These are phyloP conservation scores for Pythium monospermum DNA, from an alignment of 352 stramenopile genomes.

Conservation along the genomic window DNA sequence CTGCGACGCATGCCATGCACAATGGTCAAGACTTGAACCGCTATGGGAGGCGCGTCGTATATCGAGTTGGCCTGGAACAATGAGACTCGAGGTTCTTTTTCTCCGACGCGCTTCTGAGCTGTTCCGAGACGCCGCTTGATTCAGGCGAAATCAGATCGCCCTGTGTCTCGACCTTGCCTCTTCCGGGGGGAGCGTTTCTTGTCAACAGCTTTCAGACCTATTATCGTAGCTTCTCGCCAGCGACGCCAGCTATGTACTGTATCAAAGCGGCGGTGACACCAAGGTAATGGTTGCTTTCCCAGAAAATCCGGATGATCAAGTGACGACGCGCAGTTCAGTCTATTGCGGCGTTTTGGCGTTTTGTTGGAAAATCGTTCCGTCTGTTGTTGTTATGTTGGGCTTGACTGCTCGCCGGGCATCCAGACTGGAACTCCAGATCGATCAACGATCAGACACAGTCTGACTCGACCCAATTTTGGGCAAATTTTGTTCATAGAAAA, in stretches of 20 bases:
- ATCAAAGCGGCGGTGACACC: not conserved
- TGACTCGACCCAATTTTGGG: not conserved
- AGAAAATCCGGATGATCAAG: no score
- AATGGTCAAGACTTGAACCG: not conserved
- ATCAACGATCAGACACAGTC: not conserved
- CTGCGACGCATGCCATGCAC: constrained; percentile 18
- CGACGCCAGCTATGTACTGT: not conserved
- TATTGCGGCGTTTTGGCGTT: not conserved
- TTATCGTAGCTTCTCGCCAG: not conserved
- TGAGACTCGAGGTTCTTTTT: not conserved
- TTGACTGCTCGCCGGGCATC: no score
- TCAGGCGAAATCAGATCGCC: not conserved
- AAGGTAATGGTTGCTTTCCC: no score
- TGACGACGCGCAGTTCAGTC: no score
- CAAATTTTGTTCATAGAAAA: not conserved
- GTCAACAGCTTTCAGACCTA: no score
- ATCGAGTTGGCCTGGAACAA: no score
- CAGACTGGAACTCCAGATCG: not conserved
- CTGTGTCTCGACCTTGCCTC: not conserved
- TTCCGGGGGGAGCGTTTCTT: no score
- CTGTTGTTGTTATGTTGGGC: not conserved
- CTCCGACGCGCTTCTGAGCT: not conserved
- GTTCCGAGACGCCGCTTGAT: not conserved
- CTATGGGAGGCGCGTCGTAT: not conserved
- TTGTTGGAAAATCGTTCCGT: not conserved